Base-by-base conservation (phyloP, 1,139 yeast genomes). In the Yamadazyma sp. region DNA sequence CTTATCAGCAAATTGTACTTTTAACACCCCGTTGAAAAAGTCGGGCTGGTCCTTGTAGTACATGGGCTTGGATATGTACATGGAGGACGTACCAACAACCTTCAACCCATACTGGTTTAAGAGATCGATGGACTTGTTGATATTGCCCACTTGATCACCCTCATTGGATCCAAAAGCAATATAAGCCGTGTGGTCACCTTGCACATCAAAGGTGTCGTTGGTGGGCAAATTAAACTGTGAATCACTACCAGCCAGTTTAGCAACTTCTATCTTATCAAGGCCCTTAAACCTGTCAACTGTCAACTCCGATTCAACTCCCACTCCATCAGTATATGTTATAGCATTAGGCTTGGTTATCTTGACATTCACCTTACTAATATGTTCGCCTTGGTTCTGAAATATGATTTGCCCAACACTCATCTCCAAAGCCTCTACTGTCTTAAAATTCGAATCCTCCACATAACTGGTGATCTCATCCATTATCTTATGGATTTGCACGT, bases 51-150 rank as follows among this genome's bases (percentile, higher is more conserved):
- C 87, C 33, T 74, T 64, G 46, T 73, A 80, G 57, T 89, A 94
- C 97, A 92, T 92, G 32, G 99, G 97, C 48, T 83, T 87, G 16
- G 96, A 86, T 44, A 85, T 80, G 59, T 87, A 92, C 43, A 92
- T 63, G 1, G 95, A 78, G 0, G 97, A 89, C 0, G 94, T 78
- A 2, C 76, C 67, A 3, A 69, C 45, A 1, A 92, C 77, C 6
- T 59, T 51, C 20, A 85, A 70, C 1, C 66, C 74, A 11, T 48
- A 62, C 43, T 23, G 47, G 33, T 68, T 58, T 14, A 92, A 64
- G 33, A 73, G 66, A 0, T 62, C 61, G 15, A 88, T 59, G 0
- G 96, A 84, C n/a, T 52, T 49, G 11, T 63, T 51, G 33, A 92
- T 83, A 52, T 86, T 82, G 3, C 58, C 59, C 6, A 87, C 57